Evolutionary conservation across 2,329 filamentous ascomycete genomes (phyloP), one percentile per base, ranked within the genome.

Genomic region (Beauveria sp.): DNA sequence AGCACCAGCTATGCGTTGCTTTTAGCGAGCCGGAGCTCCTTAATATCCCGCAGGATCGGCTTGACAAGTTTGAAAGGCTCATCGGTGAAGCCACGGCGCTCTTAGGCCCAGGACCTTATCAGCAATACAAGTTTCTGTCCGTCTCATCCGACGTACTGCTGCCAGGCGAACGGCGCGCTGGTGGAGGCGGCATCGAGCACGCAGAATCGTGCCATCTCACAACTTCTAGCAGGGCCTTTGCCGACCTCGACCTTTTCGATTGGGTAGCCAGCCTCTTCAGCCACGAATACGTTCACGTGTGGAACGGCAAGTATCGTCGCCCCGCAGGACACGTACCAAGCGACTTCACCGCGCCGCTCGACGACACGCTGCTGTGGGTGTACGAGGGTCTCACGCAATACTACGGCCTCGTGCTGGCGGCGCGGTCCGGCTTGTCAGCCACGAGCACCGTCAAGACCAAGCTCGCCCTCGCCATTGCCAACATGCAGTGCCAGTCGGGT

Each of bases 361-460:
- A 63, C 40, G 61, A 58, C n/a, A 56, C 52, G 30, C 10, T 63
- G 46, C 20, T 63, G 20, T 61, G 61, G 61, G 61, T 63, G 22
- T 63, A 63, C 44, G 61, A 63, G 52, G 61, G 61, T 20, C 57
- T 63, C n/a, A 63, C 57, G 3, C 47, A 57, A 10, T 63, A 63
- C 37, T 61, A 63, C 46, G 61, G 59, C 24, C 28, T 40, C 7
- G 57, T 63, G 18, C 22, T 63, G 26, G 43, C 61, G 7, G 61
- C 59, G 5, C 57, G 61, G 12, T 55, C 51, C 12, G 61, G 61
- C 2, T 18, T 63, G 18, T 47, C 55, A 40, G 37, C 47, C 1
- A n/a, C 16, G 3, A 28, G 16, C n/a, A 52, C 53, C 1, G 43
- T 56, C 20, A 34, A 22, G 5, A n/a, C 9, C 5, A 50, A 43